Base-by-base conservation (phyloP, 2,329 filamentous ascomycete genomes). In the Cytospora mali region DNA sequence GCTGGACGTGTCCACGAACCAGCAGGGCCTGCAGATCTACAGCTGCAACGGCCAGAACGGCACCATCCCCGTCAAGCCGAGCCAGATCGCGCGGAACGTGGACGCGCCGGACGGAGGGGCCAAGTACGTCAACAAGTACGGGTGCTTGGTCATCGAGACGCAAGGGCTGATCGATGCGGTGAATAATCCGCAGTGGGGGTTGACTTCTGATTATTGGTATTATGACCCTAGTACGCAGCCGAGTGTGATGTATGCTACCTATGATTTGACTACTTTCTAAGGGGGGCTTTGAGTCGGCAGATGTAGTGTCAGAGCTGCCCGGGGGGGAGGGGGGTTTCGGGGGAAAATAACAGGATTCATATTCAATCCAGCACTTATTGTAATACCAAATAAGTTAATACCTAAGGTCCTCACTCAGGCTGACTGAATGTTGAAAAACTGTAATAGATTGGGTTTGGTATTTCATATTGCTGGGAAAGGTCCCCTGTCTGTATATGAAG, bases 11-110 rank as follows among this genome's bases (percentile, higher is more conserved):
- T 48, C 29, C 18, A 62, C 60, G 10, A 57, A 62, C 53, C 60
- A 62, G 53, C 60, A 62, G 46, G 60, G 60, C 23, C 60, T 62
- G 21, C 60, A 62, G 53, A 51, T 62, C 31, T 62, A 62, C 60
- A 33, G 25, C 29, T 62, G 60, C 60, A 62, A 62, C 25, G 60
- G 60, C 13, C 60, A 62, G 54, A 62, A 62, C 49, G 60, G 60
- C 60, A 62, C 60, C 3, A 57, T 62, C 46, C 60, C 60, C 53
- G n/a, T 56, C 29, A 62, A 62, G 60, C 53, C 46, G 23, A 62
- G 60, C 54, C 60, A 62, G 54, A 42, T 62, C 35, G 54, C 53
- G 18, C 11, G 60, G 31, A 62, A 62, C 25, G 42, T 39, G 21
- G 21, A 23, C 25, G 60, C 54, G 9, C 5, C 60, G 6, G 60